Base-by-base conservation (phyloP, 2,329 filamentous ascomycete genomes). In the Phyllachora maydis region DNA sequence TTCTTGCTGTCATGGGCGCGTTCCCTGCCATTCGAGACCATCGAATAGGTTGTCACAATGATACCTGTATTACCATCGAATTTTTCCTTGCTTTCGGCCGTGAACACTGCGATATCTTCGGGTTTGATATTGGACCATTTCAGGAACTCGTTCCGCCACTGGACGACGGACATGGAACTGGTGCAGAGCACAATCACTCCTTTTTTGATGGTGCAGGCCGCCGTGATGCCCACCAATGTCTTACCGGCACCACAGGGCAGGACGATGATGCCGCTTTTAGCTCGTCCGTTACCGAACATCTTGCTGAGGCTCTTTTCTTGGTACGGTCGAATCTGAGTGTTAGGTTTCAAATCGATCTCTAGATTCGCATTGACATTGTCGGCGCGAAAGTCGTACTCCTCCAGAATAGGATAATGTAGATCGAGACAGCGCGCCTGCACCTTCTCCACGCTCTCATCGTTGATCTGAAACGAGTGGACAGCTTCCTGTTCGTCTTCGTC, bases 241-340 rank as follows among this genome's bases (percentile, higher is more conserved):
- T 98, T 98, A 29, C 88, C 88, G 11, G 88, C 88, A 35, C 88
- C 88, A 44, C 88, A 98, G 11, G 88, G 88, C 36, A 98, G 50
- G 26, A 98, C 88, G 29, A 98, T 98, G 35, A 98, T 90, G 27
- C 88, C 88, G 46, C 82, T 93, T 53, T 92, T 88, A 9, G 88
- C 88, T 48, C 88, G 74, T 23, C 85, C 85, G 41, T 98, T 98
- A 41, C 88, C 85, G 44, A 98, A 98, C 88, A 98, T 98, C 48
- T 98, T 98, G 53, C 79, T 91, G 7, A 98, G 56, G 34, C 82
- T 91, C 52, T 93, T 91, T 47, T 98, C 88, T 44, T 98, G 88
- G 37, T 98, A 98, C 30, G 91, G 54, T 43, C 85, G 71, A 42
- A 95, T 95, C 39, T 85, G 76, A 0, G 83, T 85, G 27, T 73